Base-by-base conservation (phyloP, 805 yeast species). In the Maudiozyma serrabonitensis region DNA sequence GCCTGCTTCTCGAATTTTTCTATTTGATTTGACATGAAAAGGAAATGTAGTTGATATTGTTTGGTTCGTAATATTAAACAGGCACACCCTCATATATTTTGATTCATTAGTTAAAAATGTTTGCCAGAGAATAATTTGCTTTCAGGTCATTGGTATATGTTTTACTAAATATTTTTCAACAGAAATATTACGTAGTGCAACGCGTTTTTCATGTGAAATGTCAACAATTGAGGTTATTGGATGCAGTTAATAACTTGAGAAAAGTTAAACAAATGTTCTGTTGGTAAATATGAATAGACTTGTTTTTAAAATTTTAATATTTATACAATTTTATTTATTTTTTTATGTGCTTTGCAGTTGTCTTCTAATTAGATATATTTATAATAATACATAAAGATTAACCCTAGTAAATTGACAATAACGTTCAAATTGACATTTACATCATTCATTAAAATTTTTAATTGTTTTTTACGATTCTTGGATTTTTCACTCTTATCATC, bases 361-460 rank as follows among this genome's bases (percentile, higher is more conserved):
- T 35, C 8, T 15, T 15, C 38, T 35, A 3, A 12, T 41, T 45
- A 50, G 11, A 50, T 43, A 25, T 38, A 43, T 16, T 39, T 26
- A 48, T 45, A 51, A 37, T 48, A 51, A 41, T 48, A 46, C 26
- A 35, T 32, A 21, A 46, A 46, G 11, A 46, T 46, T 1, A 31
- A 38, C 4, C 34, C 54, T 19, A 63, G 48, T 1, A 57, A 11
- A 4, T 32, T 47, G 2, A 38, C 25, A 39, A 38, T 35, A 15
- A 43, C 25, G 31, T 34, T 28, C 18, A 28, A 19, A 28, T 47
- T 47, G 31, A 31, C 23, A 6, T 35, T 16, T 8, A 47, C 18
- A 43, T 47, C 50, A 25, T 40, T 42, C 18, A 47, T 43, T 19
- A 35, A 18, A n/a, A 19, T 16, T 18, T 46, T 43, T 3, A 43